Evolutionary conservation across 2,329 filamentous ascomycete species (phyloP).

Genomic region (Beauveria australis): DNA sequence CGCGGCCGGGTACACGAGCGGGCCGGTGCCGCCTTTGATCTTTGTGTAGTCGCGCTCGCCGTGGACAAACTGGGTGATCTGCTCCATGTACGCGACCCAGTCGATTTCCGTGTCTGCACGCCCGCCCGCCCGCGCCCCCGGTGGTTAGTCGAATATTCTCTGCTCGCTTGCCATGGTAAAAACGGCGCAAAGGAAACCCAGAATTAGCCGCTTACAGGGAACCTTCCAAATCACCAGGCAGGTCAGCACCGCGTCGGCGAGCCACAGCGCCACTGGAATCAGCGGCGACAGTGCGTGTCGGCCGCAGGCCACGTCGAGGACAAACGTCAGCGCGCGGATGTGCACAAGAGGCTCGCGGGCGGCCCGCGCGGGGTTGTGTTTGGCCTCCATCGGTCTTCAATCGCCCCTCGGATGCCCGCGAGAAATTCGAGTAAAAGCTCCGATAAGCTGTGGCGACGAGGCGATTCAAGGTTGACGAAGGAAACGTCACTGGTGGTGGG

Average conservation of each 20-base stretch:
- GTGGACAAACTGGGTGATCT: constrained; percentile 67
- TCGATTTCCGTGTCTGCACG: constrained; percentile 85
- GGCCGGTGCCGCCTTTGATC: constrained; percentile 82
- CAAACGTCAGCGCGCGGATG: constrained; percentile 23
- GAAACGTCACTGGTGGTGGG: background rate
- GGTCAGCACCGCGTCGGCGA: constrained; percentile 65
- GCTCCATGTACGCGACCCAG: constrained; percentile 95
- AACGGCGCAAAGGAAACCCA: background rate
- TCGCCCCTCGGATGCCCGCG: background rate
- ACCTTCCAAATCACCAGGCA: constrained; percentile 69
- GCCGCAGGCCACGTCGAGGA: constrained; percentile 38
- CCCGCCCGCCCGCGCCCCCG: no score
- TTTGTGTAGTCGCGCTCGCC: constrained; percentile 85
- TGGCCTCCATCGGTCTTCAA: constrained; percentile 6
- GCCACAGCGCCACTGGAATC: constrained; percentile 54
- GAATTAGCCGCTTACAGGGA: constrained; percentile 54
- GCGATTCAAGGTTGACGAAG: background rate
- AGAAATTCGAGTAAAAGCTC: no score
- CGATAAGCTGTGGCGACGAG: background rate
- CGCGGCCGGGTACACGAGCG: constrained; percentile 86
- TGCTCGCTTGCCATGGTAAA: no score
- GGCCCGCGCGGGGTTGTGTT: background rate
- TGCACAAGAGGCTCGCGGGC: constrained; percentile 16
- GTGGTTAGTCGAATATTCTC: no score
- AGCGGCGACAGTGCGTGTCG: constrained; percentile 41